These are phyloP conservation scores for Rhizophora apiculata DNA, from an alignment of 345 rosid species.

Conservation along the genomic window DNA sequence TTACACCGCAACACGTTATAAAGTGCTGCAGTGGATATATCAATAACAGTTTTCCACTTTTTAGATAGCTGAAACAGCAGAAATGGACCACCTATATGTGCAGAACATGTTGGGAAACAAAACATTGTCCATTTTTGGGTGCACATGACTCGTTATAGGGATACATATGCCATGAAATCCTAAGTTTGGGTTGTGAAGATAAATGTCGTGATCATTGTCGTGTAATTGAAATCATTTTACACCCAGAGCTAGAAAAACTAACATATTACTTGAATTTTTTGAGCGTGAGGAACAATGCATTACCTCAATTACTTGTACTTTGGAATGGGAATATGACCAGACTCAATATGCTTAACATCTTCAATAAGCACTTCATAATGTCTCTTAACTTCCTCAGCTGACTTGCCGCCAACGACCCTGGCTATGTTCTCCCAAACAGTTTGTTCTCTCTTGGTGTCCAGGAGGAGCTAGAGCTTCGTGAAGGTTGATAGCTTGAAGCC, in stretches of 20 bases:
- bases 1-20: no score
- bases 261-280: not conserved
- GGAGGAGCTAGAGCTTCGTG: constrained; percentile 19
- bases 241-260: not conserved
- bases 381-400: constrained; percentile 43
- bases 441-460: constrained; percentile 57
- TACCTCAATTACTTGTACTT: constrained; percentile 40
- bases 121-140: no score
- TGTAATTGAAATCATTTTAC: no score
- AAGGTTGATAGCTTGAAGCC: constrained; percentile 40
- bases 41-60: no score
- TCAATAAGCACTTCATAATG: constrained; percentile 45
- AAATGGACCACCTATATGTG: no score
- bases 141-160: no score
- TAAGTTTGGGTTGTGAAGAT: no score
- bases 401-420: constrained; percentile 47
- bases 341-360: constrained; percentile 48
- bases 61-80: no score
- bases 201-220: no score
- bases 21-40: no score
- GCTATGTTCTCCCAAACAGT: constrained; percentile 52
- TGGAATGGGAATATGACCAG: constrained; percentile 49
- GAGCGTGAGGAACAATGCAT: not conserved
- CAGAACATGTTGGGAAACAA: no score
- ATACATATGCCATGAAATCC: no score